A percentile compares a stretch with the other conserved stretches of the same genome.
phyloP scores from a whole-genome alignment of 352 stramenopile genomes.

The Phytophthora sojae region DNA sequence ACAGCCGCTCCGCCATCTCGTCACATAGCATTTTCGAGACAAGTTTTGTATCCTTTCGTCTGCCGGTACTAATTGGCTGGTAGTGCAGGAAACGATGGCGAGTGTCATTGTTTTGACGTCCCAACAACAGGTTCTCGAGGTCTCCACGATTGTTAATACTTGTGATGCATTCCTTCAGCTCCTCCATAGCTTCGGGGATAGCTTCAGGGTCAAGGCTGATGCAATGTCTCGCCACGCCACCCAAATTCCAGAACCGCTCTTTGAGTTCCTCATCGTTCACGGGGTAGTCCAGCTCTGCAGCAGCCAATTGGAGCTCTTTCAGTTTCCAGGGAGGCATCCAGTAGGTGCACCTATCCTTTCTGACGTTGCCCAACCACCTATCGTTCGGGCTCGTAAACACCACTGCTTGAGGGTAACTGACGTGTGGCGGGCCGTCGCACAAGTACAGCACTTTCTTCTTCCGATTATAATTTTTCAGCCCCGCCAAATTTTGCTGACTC shows the following conservation, averaged over 20 bases:
- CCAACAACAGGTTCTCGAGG: not conserved
- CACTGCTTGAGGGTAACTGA: too few species aligned
- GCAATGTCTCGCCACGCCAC: not conserved
- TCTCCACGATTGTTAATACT: not conserved
- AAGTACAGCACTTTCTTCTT: too few species aligned
- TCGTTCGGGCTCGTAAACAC: too few species aligned
- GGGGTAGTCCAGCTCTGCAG: too few species aligned
- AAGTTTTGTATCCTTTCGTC: not conserved
- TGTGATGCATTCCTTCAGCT: not conserved
- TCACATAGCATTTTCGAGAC: not conserved
- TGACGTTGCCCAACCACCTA: too few species aligned
- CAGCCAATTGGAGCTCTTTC: too few species aligned
- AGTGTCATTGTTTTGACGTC: not conserved
- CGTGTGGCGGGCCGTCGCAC: too few species aligned
- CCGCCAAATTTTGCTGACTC: too few species aligned
- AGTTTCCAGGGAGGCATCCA: too few species aligned
- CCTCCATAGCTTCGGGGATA: not conserved
- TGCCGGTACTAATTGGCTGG: not conserved
- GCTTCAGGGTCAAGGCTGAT: not conserved
- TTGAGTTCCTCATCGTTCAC: not conserved
- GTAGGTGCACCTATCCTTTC: too few species aligned
- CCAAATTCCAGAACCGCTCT: not conserved
- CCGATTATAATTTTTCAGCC: too few species aligned
- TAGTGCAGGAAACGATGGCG: not conserved
- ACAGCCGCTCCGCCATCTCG: not conserved